Percentiles rank a stretch among this genome's conserved stretches.
Evolutionary conservation across 139 green algal species (phyloP).

Genomic region (Yamagishiella unicocca): DNA sequence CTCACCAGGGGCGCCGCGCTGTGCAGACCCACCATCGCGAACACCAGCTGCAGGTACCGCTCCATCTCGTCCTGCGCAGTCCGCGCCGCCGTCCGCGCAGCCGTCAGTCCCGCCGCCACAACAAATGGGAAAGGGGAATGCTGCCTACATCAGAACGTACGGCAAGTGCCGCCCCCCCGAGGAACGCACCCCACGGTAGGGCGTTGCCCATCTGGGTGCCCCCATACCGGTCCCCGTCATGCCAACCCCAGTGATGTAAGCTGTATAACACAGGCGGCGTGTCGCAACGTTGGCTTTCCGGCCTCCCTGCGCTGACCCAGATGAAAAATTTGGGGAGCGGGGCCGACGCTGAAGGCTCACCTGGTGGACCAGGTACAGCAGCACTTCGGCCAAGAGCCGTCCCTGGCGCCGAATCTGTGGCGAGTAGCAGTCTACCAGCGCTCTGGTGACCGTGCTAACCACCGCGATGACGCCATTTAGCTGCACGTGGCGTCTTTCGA

Average conservation of each 20-base stretch:
- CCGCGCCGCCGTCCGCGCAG: too few species aligned
- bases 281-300: too few species aligned
- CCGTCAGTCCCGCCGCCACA: too few species aligned
- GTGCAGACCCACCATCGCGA: slow-evolving; percentile 2
- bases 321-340: neutral
- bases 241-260: too few species aligned
- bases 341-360: neutral
- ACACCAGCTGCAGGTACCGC: neutral
- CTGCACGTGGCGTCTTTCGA: neutral
- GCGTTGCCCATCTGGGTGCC: too few species aligned
- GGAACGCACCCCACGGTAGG: too few species aligned
- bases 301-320: too few species aligned
- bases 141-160: too few species aligned
- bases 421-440: neutral
- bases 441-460: neutral
- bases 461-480: neutral
- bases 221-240: too few species aligned
- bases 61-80: slow-evolving; percentile 14
- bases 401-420: neutral
- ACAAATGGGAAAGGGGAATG: too few species aligned
- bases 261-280: too few species aligned
- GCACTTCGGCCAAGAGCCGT: neutral
- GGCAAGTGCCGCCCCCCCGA: too few species aligned
- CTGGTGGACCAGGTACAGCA: slow-evolving; percentile 15
- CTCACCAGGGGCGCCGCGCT: neutral